Conservation (phyloP, 352 stramenopile species). For the Phytophthora hibernalis region DNA sequence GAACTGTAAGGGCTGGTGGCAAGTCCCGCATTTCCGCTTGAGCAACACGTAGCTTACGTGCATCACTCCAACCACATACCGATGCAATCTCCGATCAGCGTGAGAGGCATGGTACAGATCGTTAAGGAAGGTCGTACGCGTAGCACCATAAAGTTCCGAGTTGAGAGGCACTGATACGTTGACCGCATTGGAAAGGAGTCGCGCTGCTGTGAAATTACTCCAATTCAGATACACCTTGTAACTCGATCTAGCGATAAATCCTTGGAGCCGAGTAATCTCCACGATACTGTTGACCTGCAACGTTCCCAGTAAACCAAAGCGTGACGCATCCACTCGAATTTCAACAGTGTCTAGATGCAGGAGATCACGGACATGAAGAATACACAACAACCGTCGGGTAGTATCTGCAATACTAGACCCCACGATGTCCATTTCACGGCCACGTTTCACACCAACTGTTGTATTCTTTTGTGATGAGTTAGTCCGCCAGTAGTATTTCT, state of each 20-base stretch:
- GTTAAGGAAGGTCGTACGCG: slow-evolving; percentile 51
- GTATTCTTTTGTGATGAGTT: slow-evolving; percentile 11
- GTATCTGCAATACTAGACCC: not conserved
- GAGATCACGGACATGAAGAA: slow-evolving; percentile 53
- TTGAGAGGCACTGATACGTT: slow-evolving; percentile 22
- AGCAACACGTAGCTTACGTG: slow-evolving; percentile 80
- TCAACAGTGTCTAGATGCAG: slow-evolving; percentile 50
- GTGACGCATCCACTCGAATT: slow-evolving; percentile 53
- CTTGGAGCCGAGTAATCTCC: slow-evolving; percentile 63
- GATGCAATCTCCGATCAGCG: slow-evolving; percentile 62
- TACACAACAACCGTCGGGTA: slow-evolving; percentile 34
- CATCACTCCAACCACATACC: slow-evolving; percentile 69
- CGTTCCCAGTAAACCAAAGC: slow-evolving; percentile 44
- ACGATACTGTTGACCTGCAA: slow-evolving; percentile 49
- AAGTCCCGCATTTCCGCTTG: slow-evolving; percentile 71
- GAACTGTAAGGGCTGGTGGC: slow-evolving; percentile 55
- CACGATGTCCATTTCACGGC: not conserved
- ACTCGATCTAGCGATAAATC: slow-evolving; percentile 58
- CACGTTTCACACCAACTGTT: slow-evolving; percentile 18
- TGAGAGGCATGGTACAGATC: slow-evolving; percentile 48
- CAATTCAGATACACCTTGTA: slow-evolving; percentile 77
- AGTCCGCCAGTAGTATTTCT: slow-evolving; percentile 40
- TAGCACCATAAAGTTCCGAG: slow-evolving; percentile 44
- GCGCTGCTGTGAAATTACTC: slow-evolving; percentile 42
- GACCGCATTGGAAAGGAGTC: not conserved